Percentiles rank a stretch among this genome's conserved stretches.
Conservation (phyloP, 202 grass and related monocot genomes). For the Musa balbisiana region DNA sequence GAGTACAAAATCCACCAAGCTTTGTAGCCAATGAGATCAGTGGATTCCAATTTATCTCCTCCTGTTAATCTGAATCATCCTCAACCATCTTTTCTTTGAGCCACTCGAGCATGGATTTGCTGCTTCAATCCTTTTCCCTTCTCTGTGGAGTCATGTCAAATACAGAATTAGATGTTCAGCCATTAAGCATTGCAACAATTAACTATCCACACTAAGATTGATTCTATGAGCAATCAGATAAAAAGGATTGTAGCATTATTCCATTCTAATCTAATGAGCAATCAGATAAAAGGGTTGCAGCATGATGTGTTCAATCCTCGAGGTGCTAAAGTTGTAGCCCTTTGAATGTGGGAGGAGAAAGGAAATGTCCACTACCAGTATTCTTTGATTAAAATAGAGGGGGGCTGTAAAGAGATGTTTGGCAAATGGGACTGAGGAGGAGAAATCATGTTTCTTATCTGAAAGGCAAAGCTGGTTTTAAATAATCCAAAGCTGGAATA, state of each 20-base stretch:
- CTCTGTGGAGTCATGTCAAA: background rate
- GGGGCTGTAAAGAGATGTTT: background rate
- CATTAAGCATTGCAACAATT: too few relatives aligned
- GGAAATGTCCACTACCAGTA: background rate
- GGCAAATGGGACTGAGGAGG: background rate
- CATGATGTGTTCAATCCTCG: background rate
- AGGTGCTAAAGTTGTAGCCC: background rate
- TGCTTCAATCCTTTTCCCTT: background rate
- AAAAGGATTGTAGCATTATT: too few relatives aligned
- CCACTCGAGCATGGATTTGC: background rate
- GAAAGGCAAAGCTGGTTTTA: background rate
- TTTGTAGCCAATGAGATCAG: constrained; percentile 8
- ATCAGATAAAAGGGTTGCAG: background rate
- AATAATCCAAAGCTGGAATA: constrained; percentile 1
- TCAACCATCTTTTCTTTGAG: background rate
- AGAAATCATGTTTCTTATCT: constrained; percentile 10
- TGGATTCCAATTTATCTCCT: constrained; percentile 11
- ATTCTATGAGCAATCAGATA: too few relatives aligned
- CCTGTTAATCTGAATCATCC: background rate
- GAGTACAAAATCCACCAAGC: constrained; percentile 15
- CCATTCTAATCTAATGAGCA: too few relatives aligned
- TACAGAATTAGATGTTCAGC: background rate
- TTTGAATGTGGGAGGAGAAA: background rate
- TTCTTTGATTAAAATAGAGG: constrained; percentile 1
- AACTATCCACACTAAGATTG: too few relatives aligned